Percentiles rank a stretch among this genome's conserved stretches.
phyloP scores from a whole-genome alignment of 1,284 basidiomycete species.

The Flammula alnicola region DNA sequence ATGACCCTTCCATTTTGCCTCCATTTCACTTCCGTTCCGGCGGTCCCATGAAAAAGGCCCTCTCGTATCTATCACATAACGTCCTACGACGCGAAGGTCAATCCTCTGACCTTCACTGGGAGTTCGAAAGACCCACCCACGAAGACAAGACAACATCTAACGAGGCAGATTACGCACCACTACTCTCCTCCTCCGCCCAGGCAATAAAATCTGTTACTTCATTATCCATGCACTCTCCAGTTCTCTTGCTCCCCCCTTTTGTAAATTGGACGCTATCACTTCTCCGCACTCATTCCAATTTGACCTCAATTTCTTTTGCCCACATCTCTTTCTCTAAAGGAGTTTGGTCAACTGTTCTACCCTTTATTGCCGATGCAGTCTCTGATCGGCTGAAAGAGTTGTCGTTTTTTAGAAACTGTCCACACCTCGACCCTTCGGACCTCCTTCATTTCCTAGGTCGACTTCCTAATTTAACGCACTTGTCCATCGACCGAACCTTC shows the following conservation, averaged over 20 bases:
- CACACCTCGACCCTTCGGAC: slow-evolving; percentile 17
- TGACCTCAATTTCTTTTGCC: slow-evolving; percentile 24
- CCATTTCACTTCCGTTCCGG: slow-evolving; percentile 16
- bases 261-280: slow-evolving; percentile 24
- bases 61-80: slow-evolving; percentile 19
- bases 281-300: slow-evolving; percentile 12
- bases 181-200: slow-evolving; percentile 12
- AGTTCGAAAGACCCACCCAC: slow-evolving; percentile 15
- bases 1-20: slow-evolving; percentile 16
- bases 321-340: slow-evolving; percentile 18
- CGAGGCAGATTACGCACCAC: slow-evolving; percentile 10
- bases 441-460: slow-evolving; percentile 19
- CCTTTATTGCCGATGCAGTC: slow-evolving; percentile 19
- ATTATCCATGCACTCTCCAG: slow-evolving; percentile 22
- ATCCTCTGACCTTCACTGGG: slow-evolving; percentile 15
- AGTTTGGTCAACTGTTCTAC: slow-evolving; percentile 19
- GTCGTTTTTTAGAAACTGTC: slow-evolving; percentile 20
- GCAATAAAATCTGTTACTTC: slow-evolving; percentile 10
- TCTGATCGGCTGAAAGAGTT: slow-evolving; percentile 18
- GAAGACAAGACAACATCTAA: slow-evolving; percentile 10
- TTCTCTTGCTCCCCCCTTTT: slow-evolving; percentile 24
- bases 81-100: slow-evolving; percentile 4
- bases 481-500: slow-evolving; percentile 23
- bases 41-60: slow-evolving; percentile 15
- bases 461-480: slow-evolving; percentile 14